phyloP scores from a whole-genome alignment of 2,329 filamentous ascomycete genomes.

The Exserohilum rostratum region DNA sequence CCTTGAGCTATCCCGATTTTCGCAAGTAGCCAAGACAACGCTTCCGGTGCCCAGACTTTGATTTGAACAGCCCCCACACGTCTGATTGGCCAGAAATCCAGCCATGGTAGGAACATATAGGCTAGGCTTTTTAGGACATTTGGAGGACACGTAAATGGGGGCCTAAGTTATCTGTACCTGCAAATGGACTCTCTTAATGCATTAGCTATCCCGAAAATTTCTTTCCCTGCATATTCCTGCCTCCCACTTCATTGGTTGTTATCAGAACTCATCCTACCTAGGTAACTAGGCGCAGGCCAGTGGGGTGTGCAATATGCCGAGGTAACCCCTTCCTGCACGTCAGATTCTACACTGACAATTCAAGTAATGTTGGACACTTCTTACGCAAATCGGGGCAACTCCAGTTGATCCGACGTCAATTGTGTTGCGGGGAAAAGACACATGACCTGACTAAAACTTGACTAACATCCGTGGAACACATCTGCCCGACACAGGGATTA shows the following conservation, averaged over 20 bases:
- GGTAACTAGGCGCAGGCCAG: not conserved
- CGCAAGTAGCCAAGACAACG: not conserved
- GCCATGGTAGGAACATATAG: not conserved
- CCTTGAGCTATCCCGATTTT: not conserved
- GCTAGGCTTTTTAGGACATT: not conserved
- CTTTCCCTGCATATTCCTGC: not conserved
- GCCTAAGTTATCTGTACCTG: not conserved
- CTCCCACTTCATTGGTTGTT: not conserved
- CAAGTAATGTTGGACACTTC: not conserved
- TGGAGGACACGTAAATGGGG: not conserved
- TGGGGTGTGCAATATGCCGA: not conserved
- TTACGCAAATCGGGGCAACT: not conserved
- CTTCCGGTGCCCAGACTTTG: not conserved
- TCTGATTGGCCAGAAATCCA: not conserved
- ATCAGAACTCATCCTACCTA: not conserved
- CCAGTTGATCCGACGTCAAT: not conserved
- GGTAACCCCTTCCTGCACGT: not conserved
- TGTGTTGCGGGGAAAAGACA: conserved; percentile 9
- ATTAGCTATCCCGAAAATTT: not conserved
- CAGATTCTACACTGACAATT: not conserved
- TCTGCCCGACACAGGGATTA: not conserved
- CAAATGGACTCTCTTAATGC: not conserved
- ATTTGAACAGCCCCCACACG: not conserved
- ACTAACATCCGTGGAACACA: not conserved
- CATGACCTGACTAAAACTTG: not conserved